Evolutionary conservation across 495 filamentous ascomycete genomes (phyloP).

Genomic region (Corynascus novoguineensis): DNA sequence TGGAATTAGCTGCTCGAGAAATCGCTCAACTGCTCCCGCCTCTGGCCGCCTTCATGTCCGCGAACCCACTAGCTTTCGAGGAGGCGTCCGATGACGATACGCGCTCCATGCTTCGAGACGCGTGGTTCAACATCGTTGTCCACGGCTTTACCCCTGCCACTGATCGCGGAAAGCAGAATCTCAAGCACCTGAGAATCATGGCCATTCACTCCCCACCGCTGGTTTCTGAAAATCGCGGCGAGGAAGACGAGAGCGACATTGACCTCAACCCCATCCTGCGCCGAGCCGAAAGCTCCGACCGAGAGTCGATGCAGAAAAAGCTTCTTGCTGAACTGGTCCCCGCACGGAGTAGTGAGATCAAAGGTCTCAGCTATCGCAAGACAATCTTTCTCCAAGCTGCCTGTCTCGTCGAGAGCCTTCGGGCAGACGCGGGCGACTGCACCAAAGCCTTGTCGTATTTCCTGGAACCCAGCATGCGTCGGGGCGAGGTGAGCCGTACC

Average conservation of each 20-base stretch:
- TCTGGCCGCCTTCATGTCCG: conserved; percentile 67
- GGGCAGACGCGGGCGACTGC: conserved; percentile 77
- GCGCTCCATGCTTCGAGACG: conserved; percentile 71
- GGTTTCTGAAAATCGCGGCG: conserved; percentile 74
- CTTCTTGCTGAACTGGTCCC: conserved; percentile 66
- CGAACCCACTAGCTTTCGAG: conserved; percentile 42
- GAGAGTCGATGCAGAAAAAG: conserved; percentile 73
- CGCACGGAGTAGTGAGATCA: conserved; percentile 67
- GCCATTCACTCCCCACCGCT: conserved; percentile 80
- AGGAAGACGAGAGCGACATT: conserved; percentile 88
- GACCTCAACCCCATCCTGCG: conserved; percentile 89
- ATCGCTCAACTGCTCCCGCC: conserved; percentile 80
- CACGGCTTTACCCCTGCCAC: conserved; percentile 81
- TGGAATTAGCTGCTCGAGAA: conserved; percentile 73
- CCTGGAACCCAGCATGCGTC: conserved; percentile 77
- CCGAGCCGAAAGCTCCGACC: conserved; percentile 70
- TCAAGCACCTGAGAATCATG: conserved; percentile 69
- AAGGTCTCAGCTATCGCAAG: conserved; percentile 73
- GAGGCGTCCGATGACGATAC: conserved; percentile 53
- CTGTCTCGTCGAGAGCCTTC: conserved; percentile 75
- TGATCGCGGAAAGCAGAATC: conserved; percentile 57
- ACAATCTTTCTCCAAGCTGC: conserved; percentile 87
- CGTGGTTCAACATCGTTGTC: conserved; percentile 94
- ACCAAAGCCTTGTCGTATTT: conserved; percentile 86
- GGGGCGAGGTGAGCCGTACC: conserved; percentile 69